These are phyloP conservation scores for Chenopodium suecicum DNA, from an alignment of 148 eudicot genomes.

Conservation along the genomic window DNA sequence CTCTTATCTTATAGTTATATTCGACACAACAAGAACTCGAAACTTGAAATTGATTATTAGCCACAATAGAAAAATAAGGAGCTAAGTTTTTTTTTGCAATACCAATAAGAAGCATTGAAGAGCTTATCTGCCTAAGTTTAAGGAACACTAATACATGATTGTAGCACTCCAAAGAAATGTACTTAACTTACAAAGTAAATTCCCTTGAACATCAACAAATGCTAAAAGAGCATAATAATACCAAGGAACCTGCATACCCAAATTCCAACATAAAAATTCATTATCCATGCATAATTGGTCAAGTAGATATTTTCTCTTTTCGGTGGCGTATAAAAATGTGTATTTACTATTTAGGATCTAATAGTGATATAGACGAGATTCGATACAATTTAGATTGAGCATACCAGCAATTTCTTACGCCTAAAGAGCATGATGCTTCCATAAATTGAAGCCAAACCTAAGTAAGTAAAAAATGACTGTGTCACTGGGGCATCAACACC, in stretches of 20 bases:
- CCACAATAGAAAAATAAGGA: too few species aligned
- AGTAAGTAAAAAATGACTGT: slow-evolving; percentile 66
- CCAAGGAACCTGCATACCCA: slow-evolving; percentile 71
- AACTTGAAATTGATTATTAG: too few species aligned
- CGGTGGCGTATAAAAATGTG: too few species aligned
- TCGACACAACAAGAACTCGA: neutral
- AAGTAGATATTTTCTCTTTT: too few species aligned
- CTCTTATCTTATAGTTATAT: neutral
- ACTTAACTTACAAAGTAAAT: slow-evolving; percentile 58
- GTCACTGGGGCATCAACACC: slow-evolving; percentile 81
- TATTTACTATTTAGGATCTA: too few species aligned
- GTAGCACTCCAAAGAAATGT: neutral
- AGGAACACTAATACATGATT: too few species aligned
- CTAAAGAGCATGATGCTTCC: slow-evolving; percentile 71
- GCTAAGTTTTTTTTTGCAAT: neutral
- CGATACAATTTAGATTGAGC: neutral
- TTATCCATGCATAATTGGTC: too few species aligned
- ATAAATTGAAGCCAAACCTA: slow-evolving; percentile 61
- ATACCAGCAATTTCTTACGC: slow-evolving; percentile 62
- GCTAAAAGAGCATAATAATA: slow-evolving; percentile 73
- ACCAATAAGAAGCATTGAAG: neutral
- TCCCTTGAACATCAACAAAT: slow-evolving; percentile 85
- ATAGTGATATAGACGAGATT: neutral
- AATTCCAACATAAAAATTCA: neutral
- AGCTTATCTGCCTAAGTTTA: neutral